A percentile compares a stretch with the other conserved stretches of the same genome.
Conservation (phyloP, 2,329 filamentous ascomycete species). For the Metarhizium rileyi region DNA sequence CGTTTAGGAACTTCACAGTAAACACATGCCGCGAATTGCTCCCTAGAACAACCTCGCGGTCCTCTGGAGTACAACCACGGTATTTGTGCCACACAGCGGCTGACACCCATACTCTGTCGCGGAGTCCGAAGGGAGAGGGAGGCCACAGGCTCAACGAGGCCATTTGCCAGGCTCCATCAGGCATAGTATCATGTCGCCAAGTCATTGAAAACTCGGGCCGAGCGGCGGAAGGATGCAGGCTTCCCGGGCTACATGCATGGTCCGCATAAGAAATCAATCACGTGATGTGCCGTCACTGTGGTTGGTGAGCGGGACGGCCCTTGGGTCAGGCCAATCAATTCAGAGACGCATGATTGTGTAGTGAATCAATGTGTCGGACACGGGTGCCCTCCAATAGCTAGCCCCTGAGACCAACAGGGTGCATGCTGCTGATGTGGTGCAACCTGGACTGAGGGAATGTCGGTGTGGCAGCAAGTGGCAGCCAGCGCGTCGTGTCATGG, state of each 20-base stretch:
- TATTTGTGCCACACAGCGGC: neutral
- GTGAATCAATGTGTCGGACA: neutral
- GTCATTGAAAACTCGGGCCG: slow-evolving; percentile 18
- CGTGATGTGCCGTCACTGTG: slow-evolving; percentile 22
- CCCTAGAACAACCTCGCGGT: neutral
- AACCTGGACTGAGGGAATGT: neutral
- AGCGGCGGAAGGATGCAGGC: slow-evolving; percentile 23
- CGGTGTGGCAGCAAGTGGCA: neutral
- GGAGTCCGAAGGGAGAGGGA: neutral
- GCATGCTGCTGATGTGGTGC: neutral
- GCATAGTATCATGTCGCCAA: neutral
- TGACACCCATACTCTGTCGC: neutral
- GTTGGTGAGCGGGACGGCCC: slow-evolving; percentile 30
- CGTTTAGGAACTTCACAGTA: no score
- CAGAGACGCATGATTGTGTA: neutral
- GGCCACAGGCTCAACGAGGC: neutral
- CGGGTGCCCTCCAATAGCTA: neutral
- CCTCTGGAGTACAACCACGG: no score
- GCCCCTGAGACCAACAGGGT: neutral
- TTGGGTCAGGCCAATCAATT: slow-evolving; percentile 18
- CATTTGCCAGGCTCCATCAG: neutral
- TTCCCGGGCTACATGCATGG: slow-evolving; percentile 21
- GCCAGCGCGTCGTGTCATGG: neutral
- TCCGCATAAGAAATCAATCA: slow-evolving; percentile 25
- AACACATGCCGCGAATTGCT: no score